Evolutionary conservation across 2,329 filamentous ascomycete genomes (phyloP), one percentile per base, ranked within the genome.

Genomic region (Xylaria arbuscula): DNA sequence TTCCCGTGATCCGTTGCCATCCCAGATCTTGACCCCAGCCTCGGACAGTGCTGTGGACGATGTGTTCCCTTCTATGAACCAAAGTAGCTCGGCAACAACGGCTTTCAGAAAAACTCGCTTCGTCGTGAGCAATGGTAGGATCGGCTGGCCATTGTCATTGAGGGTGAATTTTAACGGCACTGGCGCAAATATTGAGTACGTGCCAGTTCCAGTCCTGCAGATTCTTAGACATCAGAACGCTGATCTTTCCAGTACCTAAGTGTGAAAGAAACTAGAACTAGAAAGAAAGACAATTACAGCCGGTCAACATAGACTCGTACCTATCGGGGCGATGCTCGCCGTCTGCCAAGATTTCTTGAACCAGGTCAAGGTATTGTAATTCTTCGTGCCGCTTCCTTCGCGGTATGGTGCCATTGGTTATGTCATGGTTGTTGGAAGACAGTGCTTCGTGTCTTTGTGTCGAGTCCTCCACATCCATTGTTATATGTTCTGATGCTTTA

Each of bases 31-130:
- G 76, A 99, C 90, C 36, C 94, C 93, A 1, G 90, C 89, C 13
- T 90, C 89, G 68, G 89, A 90, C 2, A 99, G 89, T 0, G 93
- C 84, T 3, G 89, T 82, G 1, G 93, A 94, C 0, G 93, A 93
- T 2, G 96, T 99, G 76, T 85, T 89, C 76, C 93, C 96, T 53
- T 89, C 88, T 73, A 99, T 87, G 82, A 99, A 99, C 96, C 96
- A 99, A 69, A 99, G 90, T 0, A 99, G 90, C 81, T 99, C 96
- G 72, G 90, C 92, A 70, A 98, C 86, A 58, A 99, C 92, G 75
- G 94, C 95, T 69, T 93, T 92, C 38, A 93, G 88, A 82, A 98
- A 98, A 75, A 99, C 96, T 73, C 96, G 93, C 81, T 99, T 99
- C 2, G 96, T 99, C 4, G 96, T 99, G 19, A 99, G 90, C 73